phyloP scores from a whole-genome alignment of 2,329 filamentous ascomycete species.

The Fusarium acutatum region DNA sequence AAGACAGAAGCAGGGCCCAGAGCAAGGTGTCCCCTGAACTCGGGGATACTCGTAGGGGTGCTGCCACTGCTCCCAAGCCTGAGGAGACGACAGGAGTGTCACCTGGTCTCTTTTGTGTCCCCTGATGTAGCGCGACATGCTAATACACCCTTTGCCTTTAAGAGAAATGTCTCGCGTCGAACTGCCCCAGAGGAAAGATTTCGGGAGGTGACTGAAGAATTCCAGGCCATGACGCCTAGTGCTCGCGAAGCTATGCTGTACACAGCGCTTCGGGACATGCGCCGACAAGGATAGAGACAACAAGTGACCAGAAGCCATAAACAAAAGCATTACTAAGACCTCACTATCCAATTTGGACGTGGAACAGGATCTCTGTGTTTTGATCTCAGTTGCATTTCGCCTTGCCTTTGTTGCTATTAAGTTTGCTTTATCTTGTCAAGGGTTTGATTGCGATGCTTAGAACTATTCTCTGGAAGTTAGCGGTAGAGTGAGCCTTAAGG shows the following conservation, averaged over 20 bases:
- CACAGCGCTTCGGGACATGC: neutral
- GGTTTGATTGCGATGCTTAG: too few relatives aligned
- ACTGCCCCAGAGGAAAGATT: accelerated
- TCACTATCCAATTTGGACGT: slow-evolving; percentile 7
- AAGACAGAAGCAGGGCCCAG: neutral
- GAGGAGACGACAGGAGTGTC: neutral
- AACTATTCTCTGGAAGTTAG: neutral
- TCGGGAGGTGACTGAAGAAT: neutral
- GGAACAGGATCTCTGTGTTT: slow-evolving; percentile 5
- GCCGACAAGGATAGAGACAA: neutral
- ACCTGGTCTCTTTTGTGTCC: neutral
- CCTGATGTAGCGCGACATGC: neutral
- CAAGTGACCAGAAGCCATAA: neutral
- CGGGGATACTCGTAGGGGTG: accelerated
- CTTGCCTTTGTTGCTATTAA: neutral
- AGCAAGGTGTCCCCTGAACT: accelerated
- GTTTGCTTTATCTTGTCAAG: accelerated
- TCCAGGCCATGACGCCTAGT: neutral
- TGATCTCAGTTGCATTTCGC: slow-evolving; percentile 9
- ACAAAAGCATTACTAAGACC: neutral
- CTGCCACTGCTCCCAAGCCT: accelerated
- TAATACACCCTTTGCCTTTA: neutral
- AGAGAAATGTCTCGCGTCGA: neutral
- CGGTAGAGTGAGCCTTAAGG: neutral
- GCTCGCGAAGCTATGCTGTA: neutral